Base-by-base conservation (phyloP, 371 early-diverging fungal species). In the Lichtheimia corymbifera region DNA sequence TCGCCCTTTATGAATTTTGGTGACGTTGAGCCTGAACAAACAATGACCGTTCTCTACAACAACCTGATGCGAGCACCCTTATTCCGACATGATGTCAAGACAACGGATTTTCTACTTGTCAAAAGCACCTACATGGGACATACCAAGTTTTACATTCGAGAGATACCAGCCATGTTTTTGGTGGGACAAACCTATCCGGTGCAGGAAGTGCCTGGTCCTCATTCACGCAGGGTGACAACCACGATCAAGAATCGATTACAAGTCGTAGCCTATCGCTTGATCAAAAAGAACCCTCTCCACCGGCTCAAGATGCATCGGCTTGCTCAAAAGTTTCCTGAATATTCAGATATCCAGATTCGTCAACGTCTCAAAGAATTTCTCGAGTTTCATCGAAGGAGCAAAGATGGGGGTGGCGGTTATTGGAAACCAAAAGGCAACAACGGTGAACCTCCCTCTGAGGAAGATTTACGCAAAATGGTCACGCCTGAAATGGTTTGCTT, bases 401-500 rank as follows among this genome's bases (percentile, higher is more conserved):
- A 95, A 55, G 75, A 73, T 49, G 75, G 75, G 9, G 75, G 75
- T 41, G 92, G 92, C 22, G 95, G 95, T 20, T 91, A 91, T 67
- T 99, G 98, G 97, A 89, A 92, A 55, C 76, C 96, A 44, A 94
- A 97, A 69, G 87, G 82, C 14, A 84, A 78, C 15, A 43, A 69
- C 4, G 82, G 88, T 7, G 78, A 87, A 4, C 72, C 98, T 7
- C 96, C 97, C 0, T 77, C 73, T 51, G 99, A 99, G 74, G 97
- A 99, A 59, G 97, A 97, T 44, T 70, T 99, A 28, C 83, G 94
- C 44, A 95, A 95, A 65, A 83, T 97, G 74, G 88, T 98, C 0
- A 97, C 98, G n/a, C 99, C 99, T 9, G 99, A 99, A 70, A 95
- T 94, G 89, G 87, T 99, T 18, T 99, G 99, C 76, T 76, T 97